Conservation (phyloP, 2,329 filamentous ascomycete species). For the Scleromitrula shiraiana region DNA sequence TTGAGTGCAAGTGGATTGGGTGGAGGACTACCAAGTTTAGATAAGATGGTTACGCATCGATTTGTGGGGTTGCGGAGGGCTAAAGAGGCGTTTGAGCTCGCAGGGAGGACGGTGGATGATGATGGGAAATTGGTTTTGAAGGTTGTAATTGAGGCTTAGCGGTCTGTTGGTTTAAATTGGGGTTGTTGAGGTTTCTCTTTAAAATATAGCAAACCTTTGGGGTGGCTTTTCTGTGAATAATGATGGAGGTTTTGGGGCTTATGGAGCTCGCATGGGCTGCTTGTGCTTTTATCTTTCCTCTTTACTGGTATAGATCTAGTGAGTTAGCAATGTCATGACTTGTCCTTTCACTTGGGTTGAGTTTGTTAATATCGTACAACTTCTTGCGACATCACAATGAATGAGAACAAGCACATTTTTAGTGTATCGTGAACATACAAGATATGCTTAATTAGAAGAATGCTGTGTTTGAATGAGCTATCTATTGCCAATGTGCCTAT, state of each 20-base stretch:
- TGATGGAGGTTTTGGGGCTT: too few relatives aligned
- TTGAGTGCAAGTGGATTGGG: constrained; percentile 37
- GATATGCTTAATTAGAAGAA: not conserved
- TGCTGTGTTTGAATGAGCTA: not conserved
- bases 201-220: too few relatives aligned
- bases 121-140: constrained; percentile 64
- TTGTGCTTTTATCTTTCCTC: too few relatives aligned
- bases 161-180: not conserved
- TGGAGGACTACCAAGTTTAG: constrained; percentile 48
- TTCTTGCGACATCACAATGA: too few relatives aligned
- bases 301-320: too few relatives aligned
- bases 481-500: not conserved
- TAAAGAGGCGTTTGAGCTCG: constrained; percentile 60
- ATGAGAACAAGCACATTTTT: too few relatives aligned
- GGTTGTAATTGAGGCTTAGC: constrained; percentile 53
- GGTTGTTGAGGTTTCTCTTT: too few relatives aligned
- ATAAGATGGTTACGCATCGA: constrained; percentile 66
- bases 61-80: constrained; percentile 57
- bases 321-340: too few relatives aligned
- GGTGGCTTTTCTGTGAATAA: too few relatives aligned
- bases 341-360: too few relatives aligned
- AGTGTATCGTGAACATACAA: not conserved
- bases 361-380: too few relatives aligned
- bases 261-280: too few relatives aligned
- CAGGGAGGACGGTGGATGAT: constrained; percentile 58